Evolutionary conservation across 148 eudicot species (phyloP), one percentile per base, ranked within the genome.

Genomic region (Silene latifolia): DNA sequence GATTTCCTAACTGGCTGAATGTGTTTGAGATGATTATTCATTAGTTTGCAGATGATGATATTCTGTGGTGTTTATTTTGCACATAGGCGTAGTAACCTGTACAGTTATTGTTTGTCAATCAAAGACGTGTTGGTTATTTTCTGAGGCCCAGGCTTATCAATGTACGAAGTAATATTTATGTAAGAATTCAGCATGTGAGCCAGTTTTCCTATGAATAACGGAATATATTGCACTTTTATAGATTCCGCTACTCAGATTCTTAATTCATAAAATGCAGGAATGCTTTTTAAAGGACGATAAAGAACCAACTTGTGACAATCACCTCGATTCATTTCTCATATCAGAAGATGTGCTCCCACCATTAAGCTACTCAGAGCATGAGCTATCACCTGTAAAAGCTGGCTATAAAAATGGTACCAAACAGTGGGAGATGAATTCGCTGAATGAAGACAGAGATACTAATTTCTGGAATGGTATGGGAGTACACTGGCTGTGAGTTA

Each of bases 391-490:
- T 67, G 72, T 60, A 42, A 76, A 76, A 72, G 64, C 77, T 69
- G 56, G 71, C 70, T 60, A 20, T 46, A 72, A 67, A 51, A 64
- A 65, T 72, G 65, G 70, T 46, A 17, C 67, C 63, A 80, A 72
- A 51, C 69, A 17, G 72, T 59, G 53, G 73, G 57, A 72, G 46
- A 67, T 51, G 62, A 67, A 76, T 65, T 76, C 83, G 35, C 27
- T 67, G 20, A 23, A 61, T 68, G 51, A 60, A 80, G 83, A 80
- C 48, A 72, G 63, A 76, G 69, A 58, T 72, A 54, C 19, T 60
- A 67, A 32, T 68, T 53, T 73, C 61, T 81, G 83, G 83, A 73
- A 69, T 44, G 83, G 83, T 81, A 77, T 39, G 29, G 47, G 54
- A 46, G 21, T 54, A 58, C 18, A 54, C 20, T 72, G 42, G 15